phyloP scores from a whole-genome alignment of 108 stramenopile genomes.

The Asterionellopsis glacialis region DNA sequence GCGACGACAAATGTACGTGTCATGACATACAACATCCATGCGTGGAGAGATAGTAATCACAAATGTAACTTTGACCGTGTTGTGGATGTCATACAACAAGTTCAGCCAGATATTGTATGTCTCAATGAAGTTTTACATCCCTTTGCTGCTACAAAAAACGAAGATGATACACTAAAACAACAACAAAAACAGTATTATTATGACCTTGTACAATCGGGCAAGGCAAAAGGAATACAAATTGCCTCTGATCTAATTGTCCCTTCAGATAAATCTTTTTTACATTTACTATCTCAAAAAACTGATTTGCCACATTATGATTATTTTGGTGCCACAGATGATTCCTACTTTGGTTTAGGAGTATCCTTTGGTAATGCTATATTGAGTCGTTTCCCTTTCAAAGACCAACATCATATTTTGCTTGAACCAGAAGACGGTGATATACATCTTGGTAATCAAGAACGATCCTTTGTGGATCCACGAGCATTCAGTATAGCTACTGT shows the following conservation, averaged over 20 bases:
- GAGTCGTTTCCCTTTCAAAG: background rate
- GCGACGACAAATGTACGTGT: background rate
- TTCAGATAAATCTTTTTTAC: background rate
- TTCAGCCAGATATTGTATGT: conserved; percentile 10
- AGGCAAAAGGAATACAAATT: background rate
- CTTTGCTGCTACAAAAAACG: background rate
- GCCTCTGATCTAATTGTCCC: background rate
- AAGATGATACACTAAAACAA: background rate
- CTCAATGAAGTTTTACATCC: conserved; percentile 22
- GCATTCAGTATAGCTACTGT: background rate
- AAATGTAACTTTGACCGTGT: conserved; percentile 12
- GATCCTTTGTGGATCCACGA: conserved; percentile 12
- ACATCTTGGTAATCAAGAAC: conserved; percentile 4
- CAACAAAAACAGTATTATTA: background rate
- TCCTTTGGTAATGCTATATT: conserved; percentile 18
- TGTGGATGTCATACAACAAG: background rate
- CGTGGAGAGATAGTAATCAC: conserved; percentile 14
- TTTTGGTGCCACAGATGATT: conserved; percentile 1
- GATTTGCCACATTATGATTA: background rate
- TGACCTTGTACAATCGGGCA: background rate
- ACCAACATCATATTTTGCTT: background rate
- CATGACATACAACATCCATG: conserved; percentile 16
- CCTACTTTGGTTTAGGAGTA: conserved; percentile 6
- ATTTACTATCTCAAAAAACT: background rate
- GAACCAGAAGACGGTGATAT: conserved; percentile 5